Evolutionary conservation across 192 early-diverging fungal species (phyloP), one percentile per base, ranked within the genome.

Genomic region (Entomortierella parvispora): DNA sequence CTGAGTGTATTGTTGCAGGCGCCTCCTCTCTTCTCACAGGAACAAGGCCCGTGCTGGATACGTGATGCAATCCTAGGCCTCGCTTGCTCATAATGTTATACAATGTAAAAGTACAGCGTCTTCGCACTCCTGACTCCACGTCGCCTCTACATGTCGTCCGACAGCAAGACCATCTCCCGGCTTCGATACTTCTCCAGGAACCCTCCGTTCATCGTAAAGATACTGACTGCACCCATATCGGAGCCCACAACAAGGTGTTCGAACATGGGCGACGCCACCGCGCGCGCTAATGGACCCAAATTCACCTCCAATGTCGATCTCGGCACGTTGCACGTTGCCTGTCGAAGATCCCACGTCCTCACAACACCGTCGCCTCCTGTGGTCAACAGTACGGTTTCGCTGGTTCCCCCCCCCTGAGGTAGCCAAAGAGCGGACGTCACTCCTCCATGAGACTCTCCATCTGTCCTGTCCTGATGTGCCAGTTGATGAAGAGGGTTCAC

Each of bases 381-480:
- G 2, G 74, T 58, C 37, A 77, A 49, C 23, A 77, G 18, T 65
- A 77, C 64, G 17, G 47, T 11, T 26, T 68, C 56, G 5, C 47
- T 58, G 32, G 44, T 58, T 2, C 58, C 22, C 2, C 40, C 42
- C 28, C 37, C 20, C 17, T 58, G 57, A 5, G 32, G n/a, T 18
- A 33, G 32, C 74, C 74, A 77, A 11, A 77, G 54, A 3, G 74
- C 74, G 4, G 74, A 68, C 0, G 65, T 68, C 31, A 77, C 64
- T 1, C 74, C 74, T 17, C 50, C 60, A 53, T 68, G 53, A 40
- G 37, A 40, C 8, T 68, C 61, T 3, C 49, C 52, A 32, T 68
- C 46, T 12, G n/a, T 20, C 20, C 15, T 58, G 14, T 26, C 2
- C 14, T 8, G 18, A 31, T 77, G 74, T 0, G 20, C 17, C 4